Percentiles rank a stretch among this genome's conserved stretches.
Conservation (phyloP, 148 eudicot genomes). For the Vaccinium myrtillus region DNA sequence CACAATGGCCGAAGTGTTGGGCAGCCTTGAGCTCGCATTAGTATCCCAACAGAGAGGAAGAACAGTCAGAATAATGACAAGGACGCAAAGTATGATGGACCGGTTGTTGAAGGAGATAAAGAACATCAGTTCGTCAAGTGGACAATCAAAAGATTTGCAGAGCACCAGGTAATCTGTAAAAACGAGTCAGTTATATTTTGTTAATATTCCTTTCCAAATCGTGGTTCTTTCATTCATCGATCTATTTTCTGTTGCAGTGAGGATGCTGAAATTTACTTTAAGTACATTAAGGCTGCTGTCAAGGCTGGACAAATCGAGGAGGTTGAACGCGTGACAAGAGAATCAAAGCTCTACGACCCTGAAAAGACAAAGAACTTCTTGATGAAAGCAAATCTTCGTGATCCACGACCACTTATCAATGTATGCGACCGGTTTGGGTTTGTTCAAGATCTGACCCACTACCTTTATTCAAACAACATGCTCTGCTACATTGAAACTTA, state of each 20-base stretch:
- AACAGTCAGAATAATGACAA: not conserved
- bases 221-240: not conserved
- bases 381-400: slow-evolving; percentile 76
- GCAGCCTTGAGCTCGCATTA: slow-evolving; percentile 5
- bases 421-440: slow-evolving; percentile 87
- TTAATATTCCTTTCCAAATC: not conserved
- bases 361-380: slow-evolving; percentile 81
- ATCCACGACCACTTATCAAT: slow-evolving; percentile 37
- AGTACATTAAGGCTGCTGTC: slow-evolving; percentile 85
- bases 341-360: slow-evolving; percentile 36
- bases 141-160: not conserved
- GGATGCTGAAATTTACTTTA: slow-evolving; percentile 23
- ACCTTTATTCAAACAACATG: slow-evolving; percentile 28
- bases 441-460: slow-evolving; percentile 78
- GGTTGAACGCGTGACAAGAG: slow-evolving; percentile 69
- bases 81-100: not conserved
- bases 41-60: not conserved
- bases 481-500: slow-evolving; percentile 81
- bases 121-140: not conserved
- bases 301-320: slow-evolving; percentile 84
- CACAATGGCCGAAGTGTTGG: not conserved
- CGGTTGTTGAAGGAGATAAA: not conserved
- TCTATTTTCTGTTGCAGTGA: not conserved
- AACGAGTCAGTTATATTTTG: not conserved
- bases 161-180: not conserved